Evolutionary conservation across 352 stramenopile genomes (phyloP), one percentile per base, ranked within the genome.

Genomic region (Phytophthora chlamydospora): DNA sequence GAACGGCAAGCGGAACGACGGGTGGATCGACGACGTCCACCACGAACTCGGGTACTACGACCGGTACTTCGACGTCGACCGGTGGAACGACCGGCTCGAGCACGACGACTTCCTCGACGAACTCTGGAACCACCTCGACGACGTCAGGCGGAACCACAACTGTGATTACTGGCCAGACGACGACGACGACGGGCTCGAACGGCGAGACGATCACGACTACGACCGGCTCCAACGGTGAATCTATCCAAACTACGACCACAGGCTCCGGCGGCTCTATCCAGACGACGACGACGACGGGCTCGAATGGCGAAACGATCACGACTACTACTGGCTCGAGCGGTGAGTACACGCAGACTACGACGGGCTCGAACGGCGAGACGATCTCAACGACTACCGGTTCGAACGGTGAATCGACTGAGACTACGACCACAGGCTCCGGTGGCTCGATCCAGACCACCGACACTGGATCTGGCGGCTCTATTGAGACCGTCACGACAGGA

Each of bases 361-460:
- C 46, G 35, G 43, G 49, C 0, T 58, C 47, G 31, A 41, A 35
- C 16, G 41, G 41, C 31, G 31, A 52, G 11, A 45, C 33, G 31
- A 54, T 35, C 21, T 35, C 19, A n/a, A 52, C 43, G 17, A 35
- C 55, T 3, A 56, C 45, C 11, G 44, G 44, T 6, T 42, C 40
- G 29, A 44, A 32, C 38, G 42, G 41, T 17, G 27, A 34, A 11
- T 43, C 53, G 3, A 66, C 54, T 31, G 40, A 60, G 49, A 68
- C 56, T 5, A 54, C 48, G 4, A 69, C 51, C n/a, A 69, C 51
- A 9, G 58, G 58, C 19, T 66, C 63, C 24, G 63, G 57, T 8
- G 57, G 44, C 4, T 52, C 48, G 11, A 61, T 66, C 19, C 14
- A 62, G 50, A 66, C 53, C 2, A 63, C 46, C 1, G 62, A 51